Percentiles rank a stretch among this genome's conserved stretches.
Conservation (phyloP, 2,329 filamentous ascomycete genomes). For the Lachnellula subtilissima region DNA sequence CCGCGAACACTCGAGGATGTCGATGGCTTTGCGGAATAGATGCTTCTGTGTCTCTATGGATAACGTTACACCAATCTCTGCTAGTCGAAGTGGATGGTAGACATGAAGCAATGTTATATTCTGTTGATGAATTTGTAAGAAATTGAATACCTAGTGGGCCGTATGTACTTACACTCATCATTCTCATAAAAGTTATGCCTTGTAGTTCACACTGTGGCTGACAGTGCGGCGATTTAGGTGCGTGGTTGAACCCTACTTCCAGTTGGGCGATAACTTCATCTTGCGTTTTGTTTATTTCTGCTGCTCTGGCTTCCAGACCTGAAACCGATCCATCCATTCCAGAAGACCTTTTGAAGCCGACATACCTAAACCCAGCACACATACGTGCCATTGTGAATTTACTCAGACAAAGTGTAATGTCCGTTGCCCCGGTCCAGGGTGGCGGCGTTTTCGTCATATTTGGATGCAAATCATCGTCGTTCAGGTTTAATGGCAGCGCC, state of each 20-base stretch:
- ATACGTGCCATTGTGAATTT: background rate
- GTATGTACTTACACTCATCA: background rate
- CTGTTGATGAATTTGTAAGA: too few relatives aligned
- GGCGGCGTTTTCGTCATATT: background rate
- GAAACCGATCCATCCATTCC: background rate
- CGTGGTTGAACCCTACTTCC: too few relatives aligned
- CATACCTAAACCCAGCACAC: background rate
- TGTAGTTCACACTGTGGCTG: background rate
- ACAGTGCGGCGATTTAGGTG: background rate
- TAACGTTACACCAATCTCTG: background rate
- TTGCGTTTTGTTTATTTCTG: background rate
- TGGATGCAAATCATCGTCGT: background rate
- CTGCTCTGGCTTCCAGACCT: background rate
- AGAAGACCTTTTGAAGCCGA: background rate
- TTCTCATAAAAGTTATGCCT: background rate
- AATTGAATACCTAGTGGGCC: too few relatives aligned
- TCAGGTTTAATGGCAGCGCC: conserved; percentile 12
- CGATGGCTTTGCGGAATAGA: background rate
- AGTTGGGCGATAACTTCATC: background rate
- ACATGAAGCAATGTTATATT: background rate
- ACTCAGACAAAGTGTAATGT: background rate
- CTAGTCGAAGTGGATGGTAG: background rate
- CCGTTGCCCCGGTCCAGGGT: background rate
- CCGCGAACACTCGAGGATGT: background rate
- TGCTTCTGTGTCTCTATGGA: background rate